Conservation (phyloP, 805 yeast genomes). For the Barnettozyma wickerhamii region DNA sequence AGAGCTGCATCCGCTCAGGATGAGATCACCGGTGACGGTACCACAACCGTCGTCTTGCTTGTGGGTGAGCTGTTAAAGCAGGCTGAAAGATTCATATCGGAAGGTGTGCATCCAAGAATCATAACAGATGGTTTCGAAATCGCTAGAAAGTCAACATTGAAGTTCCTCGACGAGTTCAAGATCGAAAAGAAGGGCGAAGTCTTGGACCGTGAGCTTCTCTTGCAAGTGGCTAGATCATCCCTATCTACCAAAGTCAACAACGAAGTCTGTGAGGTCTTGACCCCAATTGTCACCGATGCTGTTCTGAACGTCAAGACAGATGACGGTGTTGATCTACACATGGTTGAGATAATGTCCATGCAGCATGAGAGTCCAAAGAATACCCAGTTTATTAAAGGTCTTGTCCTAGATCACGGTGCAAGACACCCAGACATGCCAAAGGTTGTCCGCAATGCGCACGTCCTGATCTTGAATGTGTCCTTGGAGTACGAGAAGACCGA, state of each 20-base stretch:
- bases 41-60: slow-evolving; percentile 89
- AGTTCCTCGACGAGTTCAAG: slow-evolving; percentile 66
- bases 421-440: slow-evolving; percentile 99
- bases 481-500: slow-evolving; percentile 97
- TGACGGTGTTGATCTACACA: slow-evolving; percentile 76
- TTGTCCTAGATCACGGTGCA: slow-evolving; percentile 97
- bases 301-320: slow-evolving; percentile 70
- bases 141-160: slow-evolving; percentile 74
- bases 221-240: slow-evolving; percentile 90
- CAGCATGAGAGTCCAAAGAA: slow-evolving; percentile 86
- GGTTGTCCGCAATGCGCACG: slow-evolving; percentile 73
- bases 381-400: slow-evolving; percentile 78
- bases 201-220: slow-evolving; percentile 80
- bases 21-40: slow-evolving; percentile 99
- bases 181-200: slow-evolving; percentile 29
- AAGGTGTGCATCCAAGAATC: slow-evolving; percentile 95
- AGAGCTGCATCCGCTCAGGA: slow-evolving; percentile 99
- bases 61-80: slow-evolving; percentile 95
- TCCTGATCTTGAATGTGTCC: slow-evolving; percentile 87
- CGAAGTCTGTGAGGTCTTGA: slow-evolving; percentile 72
- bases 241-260: slow-evolving; percentile 79
- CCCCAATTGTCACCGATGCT: slow-evolving; percentile 96
- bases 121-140: slow-evolving; percentile 92
- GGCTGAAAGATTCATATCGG: slow-evolving; percentile 86
- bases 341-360: slow-evolving; percentile 99